Conservation (phyloP, 495 filamentous ascomycete species). For the Monascus purpureus region DNA sequence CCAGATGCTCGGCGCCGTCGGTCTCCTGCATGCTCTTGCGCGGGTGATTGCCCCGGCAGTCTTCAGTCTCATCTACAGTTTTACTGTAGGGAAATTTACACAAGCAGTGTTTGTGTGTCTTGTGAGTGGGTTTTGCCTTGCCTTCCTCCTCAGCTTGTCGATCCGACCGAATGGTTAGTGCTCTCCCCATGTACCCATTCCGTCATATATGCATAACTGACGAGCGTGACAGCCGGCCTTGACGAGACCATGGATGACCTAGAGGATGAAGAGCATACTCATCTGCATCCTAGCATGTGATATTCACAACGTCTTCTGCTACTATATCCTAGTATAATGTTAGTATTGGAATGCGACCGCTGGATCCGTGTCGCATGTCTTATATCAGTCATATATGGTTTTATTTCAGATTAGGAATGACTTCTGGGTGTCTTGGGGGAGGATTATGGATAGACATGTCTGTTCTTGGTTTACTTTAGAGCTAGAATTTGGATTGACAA, state of each 20-base stretch:
- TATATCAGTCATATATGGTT: too few relatives aligned
- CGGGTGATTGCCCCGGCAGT: conserved; percentile 64
- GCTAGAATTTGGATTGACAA: too few relatives aligned
- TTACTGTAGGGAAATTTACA: conserved; percentile 61
- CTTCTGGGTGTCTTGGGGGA: too few relatives aligned
- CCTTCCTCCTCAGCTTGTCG: conserved; percentile 51
- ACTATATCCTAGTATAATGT: too few relatives aligned
- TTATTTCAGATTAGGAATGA: too few relatives aligned
- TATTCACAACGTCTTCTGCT: too few relatives aligned
- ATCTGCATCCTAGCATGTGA: too few relatives aligned
- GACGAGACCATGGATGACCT: neutral
- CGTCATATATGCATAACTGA: neutral
- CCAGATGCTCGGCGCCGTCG: conserved; percentile 72
- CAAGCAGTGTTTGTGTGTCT: conserved; percentile 76
- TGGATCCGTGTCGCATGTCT: too few relatives aligned
- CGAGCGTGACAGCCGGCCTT: neutral
- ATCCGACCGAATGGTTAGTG: conserved; percentile 59
- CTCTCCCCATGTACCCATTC: neutral
- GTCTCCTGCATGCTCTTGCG: conserved; percentile 70
- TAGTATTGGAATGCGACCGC: too few relatives aligned
- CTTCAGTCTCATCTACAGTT: conserved; percentile 74
- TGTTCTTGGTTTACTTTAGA: too few relatives aligned
- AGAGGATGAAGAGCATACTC: neutral
- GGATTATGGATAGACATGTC: too few relatives aligned
- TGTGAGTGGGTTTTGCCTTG: conserved; percentile 47